phyloP scores from a whole-genome alignment of 306 rosid species.

The Pyrus betulifolia region DNA sequence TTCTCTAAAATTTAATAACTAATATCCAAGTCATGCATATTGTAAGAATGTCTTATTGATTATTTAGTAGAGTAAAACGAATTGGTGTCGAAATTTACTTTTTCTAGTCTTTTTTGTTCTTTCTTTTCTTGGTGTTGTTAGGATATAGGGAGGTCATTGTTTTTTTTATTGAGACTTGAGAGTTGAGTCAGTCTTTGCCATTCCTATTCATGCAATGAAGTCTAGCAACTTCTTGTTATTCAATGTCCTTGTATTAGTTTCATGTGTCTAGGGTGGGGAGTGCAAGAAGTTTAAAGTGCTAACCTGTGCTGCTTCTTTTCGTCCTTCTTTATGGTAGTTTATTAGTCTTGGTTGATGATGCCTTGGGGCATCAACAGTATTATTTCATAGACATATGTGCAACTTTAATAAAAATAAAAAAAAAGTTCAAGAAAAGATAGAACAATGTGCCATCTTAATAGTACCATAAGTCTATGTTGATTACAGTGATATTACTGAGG shows the following conservation, averaged over 20 bases:
- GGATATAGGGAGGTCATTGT: not conserved
- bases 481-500: not conserved
- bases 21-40: not conserved
- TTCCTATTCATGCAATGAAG: too few relatives aligned
- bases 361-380: not conserved
- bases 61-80: not conserved
- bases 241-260: not conserved
- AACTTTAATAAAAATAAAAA: not conserved
- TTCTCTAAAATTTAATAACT: not conserved
- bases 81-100: not conserved
- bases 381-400: not conserved
- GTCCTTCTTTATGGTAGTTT: not conserved
- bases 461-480: not conserved
- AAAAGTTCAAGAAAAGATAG: not conserved
- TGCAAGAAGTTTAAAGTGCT: not conserved
- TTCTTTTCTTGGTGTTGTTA: not conserved
- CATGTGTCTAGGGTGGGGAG: not conserved
- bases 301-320: not conserved
- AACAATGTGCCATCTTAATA: not conserved
- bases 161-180: not conserved
- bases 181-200: not conserved
- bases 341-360: not conserved
- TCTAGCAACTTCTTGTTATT: not conserved
- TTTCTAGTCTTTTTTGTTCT: too few relatives aligned
- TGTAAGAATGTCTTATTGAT: not conserved